A percentile compares a stretch with the other conserved stretches of the same genome.
phyloP scores from a whole-genome alignment of 139 green algal species.

The Picochlorum sp. region DNA sequence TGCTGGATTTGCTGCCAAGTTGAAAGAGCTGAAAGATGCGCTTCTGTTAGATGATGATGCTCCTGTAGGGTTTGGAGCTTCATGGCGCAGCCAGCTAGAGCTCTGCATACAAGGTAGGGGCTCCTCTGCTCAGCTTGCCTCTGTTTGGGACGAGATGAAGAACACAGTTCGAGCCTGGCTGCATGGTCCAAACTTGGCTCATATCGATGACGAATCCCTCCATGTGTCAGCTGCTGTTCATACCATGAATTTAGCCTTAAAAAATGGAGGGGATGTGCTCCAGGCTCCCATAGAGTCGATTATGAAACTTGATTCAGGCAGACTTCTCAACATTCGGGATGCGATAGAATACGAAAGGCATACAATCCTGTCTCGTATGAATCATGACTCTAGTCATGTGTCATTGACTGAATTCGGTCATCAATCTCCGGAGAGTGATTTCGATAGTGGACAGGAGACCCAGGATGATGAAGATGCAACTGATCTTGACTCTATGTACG shows the following conservation, averaged over 20 bases:
- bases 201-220: background rate
- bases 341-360: constrained; percentile 20
- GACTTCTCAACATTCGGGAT: constrained; percentile 10
- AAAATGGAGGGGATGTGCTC: constrained; percentile 9
- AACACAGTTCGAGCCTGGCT: constrained; percentile 16
- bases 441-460: constrained; percentile 24
- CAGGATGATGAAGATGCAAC: constrained; percentile 13
- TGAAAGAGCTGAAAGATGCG: constrained; percentile 25
- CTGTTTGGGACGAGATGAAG: constrained; percentile 32
- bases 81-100: constrained; percentile 21
- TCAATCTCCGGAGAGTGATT: constrained; percentile 13
- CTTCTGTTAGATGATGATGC: constrained; percentile 19
- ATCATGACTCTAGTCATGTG: too few species aligned
- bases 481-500: constrained; percentile 26
- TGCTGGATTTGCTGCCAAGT: constrained; percentile 14
- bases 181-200: background rate
- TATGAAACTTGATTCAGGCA: constrained; percentile 18
- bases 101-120: constrained; percentile 22
- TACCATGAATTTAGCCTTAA: constrained; percentile 10
- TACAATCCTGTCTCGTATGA: background rate
- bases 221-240: constrained; percentile 4
- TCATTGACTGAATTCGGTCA: constrained; percentile 6
- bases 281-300: constrained; percentile 40
- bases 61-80: constrained; percentile 9
- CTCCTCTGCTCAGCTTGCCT: constrained; percentile 7